A percentile compares a stretch with the other conserved stretches of the same genome.
These are phyloP conservation scores for Crithidia brevicula DNA, from an alignment of 208 protist species.

Conservation along the genomic window DNA sequence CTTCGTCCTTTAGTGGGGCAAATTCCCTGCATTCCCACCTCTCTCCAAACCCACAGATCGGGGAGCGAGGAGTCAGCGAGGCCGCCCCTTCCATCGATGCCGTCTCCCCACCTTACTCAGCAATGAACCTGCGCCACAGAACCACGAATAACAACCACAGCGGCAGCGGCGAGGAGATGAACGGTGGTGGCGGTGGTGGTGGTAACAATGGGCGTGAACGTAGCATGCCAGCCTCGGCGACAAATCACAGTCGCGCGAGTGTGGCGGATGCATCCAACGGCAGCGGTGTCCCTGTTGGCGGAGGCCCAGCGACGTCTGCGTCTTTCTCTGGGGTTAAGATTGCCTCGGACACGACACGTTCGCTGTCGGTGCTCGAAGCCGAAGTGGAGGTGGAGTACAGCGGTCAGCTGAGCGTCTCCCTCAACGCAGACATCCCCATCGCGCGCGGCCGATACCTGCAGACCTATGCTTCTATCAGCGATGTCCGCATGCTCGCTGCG, in stretches of 20 bases:
- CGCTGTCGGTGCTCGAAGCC: constrained; percentile 53
- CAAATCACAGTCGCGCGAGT: too few species aligned
- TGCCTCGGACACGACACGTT: constrained; percentile 28
- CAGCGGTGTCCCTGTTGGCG: too few species aligned
- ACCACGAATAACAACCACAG: neutral
- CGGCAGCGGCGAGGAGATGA: neutral
- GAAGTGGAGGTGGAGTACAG: constrained; percentile 86
- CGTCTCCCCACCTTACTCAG: neutral
- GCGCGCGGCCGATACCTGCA: constrained; percentile 73
- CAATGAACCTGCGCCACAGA: constrained; percentile 8
- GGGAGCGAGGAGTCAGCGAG: neutral
- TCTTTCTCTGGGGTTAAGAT: neutral
- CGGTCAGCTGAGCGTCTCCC: constrained; percentile 63
- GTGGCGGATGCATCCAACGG: neutral
- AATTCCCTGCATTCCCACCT: neutral
- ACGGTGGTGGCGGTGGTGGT: neutral
- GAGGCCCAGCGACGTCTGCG: neutral
- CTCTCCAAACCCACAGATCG: neutral
- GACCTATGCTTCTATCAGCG: constrained; percentile 64
- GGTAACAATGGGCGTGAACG: constrained; percentile 10
- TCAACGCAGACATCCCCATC: constrained; percentile 75
- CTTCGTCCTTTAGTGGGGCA: neutral
- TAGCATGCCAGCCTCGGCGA: too few species aligned
- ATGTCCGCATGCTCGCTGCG: constrained; percentile 48
- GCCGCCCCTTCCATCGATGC: neutral